Evolutionary conservation across 2,329 filamentous ascomycete genomes (phyloP).

Genomic region (Ceratocystis lukuohia): DNA sequence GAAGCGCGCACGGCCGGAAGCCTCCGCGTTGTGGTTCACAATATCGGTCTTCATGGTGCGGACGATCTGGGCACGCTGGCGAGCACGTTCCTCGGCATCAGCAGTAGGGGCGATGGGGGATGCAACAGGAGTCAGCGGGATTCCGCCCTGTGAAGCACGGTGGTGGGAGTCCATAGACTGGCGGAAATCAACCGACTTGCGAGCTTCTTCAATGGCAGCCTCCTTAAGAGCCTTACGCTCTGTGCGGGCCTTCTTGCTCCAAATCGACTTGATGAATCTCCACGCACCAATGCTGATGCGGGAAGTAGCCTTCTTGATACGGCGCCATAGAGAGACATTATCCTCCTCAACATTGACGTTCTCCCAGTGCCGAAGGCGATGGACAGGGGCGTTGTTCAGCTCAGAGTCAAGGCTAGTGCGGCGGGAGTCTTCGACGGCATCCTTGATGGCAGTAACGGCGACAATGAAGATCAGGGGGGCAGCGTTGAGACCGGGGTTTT

Average conservation of each 20-base stretch:
- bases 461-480: conserved; percentile 91
- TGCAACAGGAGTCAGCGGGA: conserved; percentile 84
- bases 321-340: conserved; percentile 72
- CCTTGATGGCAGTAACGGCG: conserved; percentile 76
- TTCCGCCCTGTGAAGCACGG: conserved; percentile 41
- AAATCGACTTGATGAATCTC: conserved; percentile 34
- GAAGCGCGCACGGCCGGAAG: conserved; percentile 64
- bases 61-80: conserved; percentile 27
- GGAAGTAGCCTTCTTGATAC: conserved; percentile 77
- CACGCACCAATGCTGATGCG: conserved; percentile 43
- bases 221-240: conserved; percentile 37
- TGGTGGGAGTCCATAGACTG: conserved; percentile 35
- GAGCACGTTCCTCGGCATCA: conserved; percentile 25
- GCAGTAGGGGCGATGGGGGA: conserved; percentile 38
- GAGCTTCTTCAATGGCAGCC: conserved; percentile 37
- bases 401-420: conserved; percentile 83
- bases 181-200: conserved; percentile 42
- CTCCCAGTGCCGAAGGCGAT: conserved; percentile 73
- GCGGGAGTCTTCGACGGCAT: conserved; percentile 89
- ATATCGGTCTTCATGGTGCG: conserved; percentile 42
- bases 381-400: conserved; percentile 90
- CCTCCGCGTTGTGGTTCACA: conserved; percentile 55
- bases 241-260: conserved; percentile 38
- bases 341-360: conserved; percentile 91
- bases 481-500: conserved; percentile 77